A percentile compares a stretch with the other conserved stretches of the same genome.
Evolutionary conservation across 495 filamentous ascomycete species (phyloP).

Genomic region (Xylaria longipes): DNA sequence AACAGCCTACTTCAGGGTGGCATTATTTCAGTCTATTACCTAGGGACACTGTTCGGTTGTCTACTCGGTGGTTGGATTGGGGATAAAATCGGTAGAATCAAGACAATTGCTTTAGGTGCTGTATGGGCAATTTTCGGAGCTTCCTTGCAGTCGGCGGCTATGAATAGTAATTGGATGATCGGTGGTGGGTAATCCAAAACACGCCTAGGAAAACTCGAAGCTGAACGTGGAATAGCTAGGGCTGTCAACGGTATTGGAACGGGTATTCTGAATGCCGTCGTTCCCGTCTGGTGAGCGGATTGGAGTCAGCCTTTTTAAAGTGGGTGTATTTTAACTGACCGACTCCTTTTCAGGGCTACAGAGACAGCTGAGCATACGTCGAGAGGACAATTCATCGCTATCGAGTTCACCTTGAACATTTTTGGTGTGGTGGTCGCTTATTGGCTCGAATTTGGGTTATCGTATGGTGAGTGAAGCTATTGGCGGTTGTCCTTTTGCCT

Average conservation of each 20-base stretch:
- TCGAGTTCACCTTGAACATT: slow-evolving; percentile 77
- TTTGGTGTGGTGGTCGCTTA: slow-evolving; percentile 76
- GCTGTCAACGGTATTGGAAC: slow-evolving; percentile 73
- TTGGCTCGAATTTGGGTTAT: slow-evolving; percentile 74
- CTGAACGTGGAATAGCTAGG: slow-evolving; percentile 54
- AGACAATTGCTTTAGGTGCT: slow-evolving; percentile 63
- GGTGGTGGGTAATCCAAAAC: slow-evolving; percentile 51
- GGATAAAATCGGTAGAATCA: slow-evolving; percentile 67
- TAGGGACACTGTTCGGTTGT: slow-evolving; percentile 68
- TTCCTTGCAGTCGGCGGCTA: slow-evolving; percentile 65
- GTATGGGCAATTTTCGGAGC: slow-evolving; percentile 66
- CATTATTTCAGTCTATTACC: slow-evolving; percentile 73
- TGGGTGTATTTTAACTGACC: slow-evolving; percentile 20
- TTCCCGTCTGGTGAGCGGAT: slow-evolving; percentile 63
- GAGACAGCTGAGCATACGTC: slow-evolving; percentile 72
- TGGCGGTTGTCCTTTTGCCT: background rate
- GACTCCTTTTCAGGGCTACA: slow-evolving; percentile 51
- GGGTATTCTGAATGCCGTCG: slow-evolving; percentile 73
- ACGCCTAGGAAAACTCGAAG: background rate
- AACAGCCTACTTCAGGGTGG: slow-evolving; percentile 71
- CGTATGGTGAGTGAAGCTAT: slow-evolving; percentile 33
- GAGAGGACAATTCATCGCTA: slow-evolving; percentile 72
- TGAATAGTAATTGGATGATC: slow-evolving; percentile 75
- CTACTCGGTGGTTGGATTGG: slow-evolving; percentile 67
- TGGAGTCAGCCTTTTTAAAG: background rate